Evolutionary conservation across 805 yeast genomes (phyloP).

Genomic region (Pichia exigua): DNA sequence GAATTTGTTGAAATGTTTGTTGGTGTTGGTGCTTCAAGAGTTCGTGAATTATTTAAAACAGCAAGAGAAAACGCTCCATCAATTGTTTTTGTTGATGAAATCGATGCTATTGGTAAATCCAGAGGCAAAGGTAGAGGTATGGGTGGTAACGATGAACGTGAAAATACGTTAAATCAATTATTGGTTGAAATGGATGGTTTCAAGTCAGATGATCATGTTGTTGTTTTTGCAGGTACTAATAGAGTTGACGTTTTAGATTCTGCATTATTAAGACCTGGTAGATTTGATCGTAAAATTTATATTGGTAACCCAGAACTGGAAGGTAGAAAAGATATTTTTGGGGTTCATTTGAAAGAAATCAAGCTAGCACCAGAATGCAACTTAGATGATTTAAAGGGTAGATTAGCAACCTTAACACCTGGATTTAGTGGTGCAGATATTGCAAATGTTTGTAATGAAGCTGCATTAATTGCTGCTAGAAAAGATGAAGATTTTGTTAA

Average conservation of each 20-base stretch:
- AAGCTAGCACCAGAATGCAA: conserved; percentile 39
- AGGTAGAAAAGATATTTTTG: conserved; percentile 81
- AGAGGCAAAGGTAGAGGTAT: conserved; percentile 65
- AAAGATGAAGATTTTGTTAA: conserved; percentile 53
- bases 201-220: conserved; percentile 79
- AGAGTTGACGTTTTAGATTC: conserved; percentile 86
- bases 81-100: conserved; percentile 87
- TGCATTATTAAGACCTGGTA: conserved; percentile 88
- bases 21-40: conserved; percentile 94
- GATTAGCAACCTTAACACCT: conserved; percentile 86
- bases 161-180: conserved; percentile 84
- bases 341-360: conserved; percentile 66
- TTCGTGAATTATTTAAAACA: conserved; percentile 82
- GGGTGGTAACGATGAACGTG: conserved; percentile 89
- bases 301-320: conserved; percentile 84
- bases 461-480: conserved; percentile 89
- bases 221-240: conserved; percentile 91
- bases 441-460: conserved; percentile 91
- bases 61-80: conserved; percentile 89
- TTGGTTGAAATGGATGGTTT: conserved; percentile 96
- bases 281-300: conserved; percentile 84
- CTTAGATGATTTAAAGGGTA: conserved; percentile 61
- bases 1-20: conserved; percentile 97
- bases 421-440: conserved; percentile 96
- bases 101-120: conserved; percentile 91